These are phyloP conservation scores for Podila verticillata DNA, from an alignment of 192 early-diverging fungal genomes.

Conservation along the genomic window DNA sequence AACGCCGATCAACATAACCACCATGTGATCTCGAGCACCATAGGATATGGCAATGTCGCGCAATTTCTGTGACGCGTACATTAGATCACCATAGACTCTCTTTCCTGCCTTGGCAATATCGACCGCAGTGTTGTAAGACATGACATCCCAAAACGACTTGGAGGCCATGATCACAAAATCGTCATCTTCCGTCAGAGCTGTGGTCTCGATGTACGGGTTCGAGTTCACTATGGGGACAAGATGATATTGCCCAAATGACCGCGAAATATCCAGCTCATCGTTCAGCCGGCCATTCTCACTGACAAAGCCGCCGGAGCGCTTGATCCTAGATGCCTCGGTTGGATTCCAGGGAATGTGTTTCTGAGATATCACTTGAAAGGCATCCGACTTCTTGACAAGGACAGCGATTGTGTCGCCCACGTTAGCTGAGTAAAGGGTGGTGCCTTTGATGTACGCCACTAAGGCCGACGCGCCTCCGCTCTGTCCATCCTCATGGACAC, in stretches of 20 bases:
- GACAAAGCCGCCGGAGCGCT: constrained; percentile 82
- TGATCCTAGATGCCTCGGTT: constrained; percentile 79
- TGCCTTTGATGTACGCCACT: constrained; percentile 81
- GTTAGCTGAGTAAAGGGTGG: constrained; percentile 84
- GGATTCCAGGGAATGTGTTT: constrained; percentile 78
- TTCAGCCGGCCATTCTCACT: constrained; percentile 79
- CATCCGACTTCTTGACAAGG: constrained; percentile 76
- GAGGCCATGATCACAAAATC: constrained; percentile 84
- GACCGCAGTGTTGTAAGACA: constrained; percentile 83
- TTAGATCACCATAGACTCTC: constrained; percentile 64
- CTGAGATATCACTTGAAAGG: constrained; percentile 72
- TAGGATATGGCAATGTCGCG: constrained; percentile 89
- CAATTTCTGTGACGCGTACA: constrained; percentile 81
- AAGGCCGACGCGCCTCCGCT: constrained; percentile 80
- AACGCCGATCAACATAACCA: constrained; percentile 92
- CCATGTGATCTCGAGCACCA: constrained; percentile 76
- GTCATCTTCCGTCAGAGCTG: constrained; percentile 81
- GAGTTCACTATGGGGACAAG: constrained; percentile 85
- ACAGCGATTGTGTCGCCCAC: constrained; percentile 87
- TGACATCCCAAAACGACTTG: constrained; percentile 78
- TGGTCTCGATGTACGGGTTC: constrained; percentile 79
- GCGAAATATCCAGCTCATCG: constrained; percentile 78
- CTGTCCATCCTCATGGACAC: constrained; percentile 48
- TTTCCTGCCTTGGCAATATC: constrained; percentile 85
- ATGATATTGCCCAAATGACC: constrained; percentile 90